Conservation (phyloP, 176 grass and related monocot species). For the Tillandsia leiboldiana region DNA sequence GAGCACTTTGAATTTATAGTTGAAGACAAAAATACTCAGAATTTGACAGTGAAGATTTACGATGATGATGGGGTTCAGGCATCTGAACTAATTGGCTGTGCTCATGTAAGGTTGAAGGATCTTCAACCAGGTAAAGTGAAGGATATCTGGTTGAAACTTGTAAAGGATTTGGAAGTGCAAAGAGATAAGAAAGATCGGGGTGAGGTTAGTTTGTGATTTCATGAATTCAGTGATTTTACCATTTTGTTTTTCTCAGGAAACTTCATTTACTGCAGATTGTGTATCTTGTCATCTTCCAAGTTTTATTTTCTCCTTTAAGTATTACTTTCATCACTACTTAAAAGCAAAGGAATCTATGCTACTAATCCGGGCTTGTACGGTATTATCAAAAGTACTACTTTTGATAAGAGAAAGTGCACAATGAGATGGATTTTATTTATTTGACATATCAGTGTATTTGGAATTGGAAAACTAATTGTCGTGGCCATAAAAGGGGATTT, state of each 20-base stretch:
- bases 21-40: slow-evolving; percentile 74
- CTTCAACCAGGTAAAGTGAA: slow-evolving; percentile 90
- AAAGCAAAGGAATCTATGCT: too few species aligned
- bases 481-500: too few species aligned
- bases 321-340: too few species aligned
- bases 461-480: too few species aligned
- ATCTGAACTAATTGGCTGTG: slow-evolving; percentile 90
- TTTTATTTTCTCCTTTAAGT: too few species aligned
- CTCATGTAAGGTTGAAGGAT: slow-evolving; percentile 63
- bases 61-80: slow-evolving; percentile 91
- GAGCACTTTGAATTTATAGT: slow-evolving; percentile 91
- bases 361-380: too few species aligned
- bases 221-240: neutral
- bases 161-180: slow-evolving; percentile 95
- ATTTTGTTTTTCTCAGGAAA: neutral
- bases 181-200: slow-evolving; percentile 84
- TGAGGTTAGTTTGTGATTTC: slow-evolving; percentile 37
- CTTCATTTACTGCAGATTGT: too few species aligned
- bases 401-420: too few species aligned
- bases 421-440: too few species aligned
- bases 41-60: slow-evolving; percentile 75
- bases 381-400: too few species aligned
- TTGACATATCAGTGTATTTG: too few species aligned
- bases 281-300: too few species aligned
- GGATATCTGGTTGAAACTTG: slow-evolving; percentile 90